A percentile compares a stretch with the other conserved stretches of the same genome.
Conservation (phyloP, 2,329 filamentous ascomycete species). For the Sporothrix schenckii region DNA sequence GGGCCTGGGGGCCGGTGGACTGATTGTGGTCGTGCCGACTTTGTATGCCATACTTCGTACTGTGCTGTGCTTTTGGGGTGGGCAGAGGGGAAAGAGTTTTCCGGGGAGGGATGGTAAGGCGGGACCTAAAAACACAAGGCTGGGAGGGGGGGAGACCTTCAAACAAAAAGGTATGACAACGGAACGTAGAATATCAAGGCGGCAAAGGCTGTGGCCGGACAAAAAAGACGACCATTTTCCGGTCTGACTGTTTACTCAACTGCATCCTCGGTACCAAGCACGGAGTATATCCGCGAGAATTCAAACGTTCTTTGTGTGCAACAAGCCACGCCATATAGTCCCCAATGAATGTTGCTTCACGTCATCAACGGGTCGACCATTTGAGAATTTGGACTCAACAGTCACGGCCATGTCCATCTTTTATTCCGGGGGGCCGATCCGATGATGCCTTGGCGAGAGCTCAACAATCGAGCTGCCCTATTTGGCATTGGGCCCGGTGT, state of each 20-base stretch:
- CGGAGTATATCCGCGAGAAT: constrained; percentile 20
- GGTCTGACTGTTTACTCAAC: not conserved
- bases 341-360: not conserved
- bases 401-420: constrained; percentile 5
- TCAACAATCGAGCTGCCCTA: constrained; percentile 18
- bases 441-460: not conserved
- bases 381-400: not conserved
- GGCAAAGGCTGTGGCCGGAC: not conserved
- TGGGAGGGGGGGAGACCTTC: not conserved
- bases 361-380: not conserved
- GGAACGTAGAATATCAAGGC: not conserved
- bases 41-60: not conserved
- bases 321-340: not conserved
- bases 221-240: not conserved
- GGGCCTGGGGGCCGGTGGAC: not conserved
- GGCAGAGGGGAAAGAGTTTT: not conserved
- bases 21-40: not conserved
- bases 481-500: constrained; percentile 8
- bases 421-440: constrained; percentile 15
- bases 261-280: not conserved
- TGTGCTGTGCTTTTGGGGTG: not conserved
- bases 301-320: constrained; percentile 3
- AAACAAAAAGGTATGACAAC: not conserved
- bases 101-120: constrained; percentile 4
- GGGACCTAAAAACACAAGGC: constrained; percentile 17